Conservation (phyloP, 495 filamentous ascomycete species). For the Daldinia vernicosa region DNA sequence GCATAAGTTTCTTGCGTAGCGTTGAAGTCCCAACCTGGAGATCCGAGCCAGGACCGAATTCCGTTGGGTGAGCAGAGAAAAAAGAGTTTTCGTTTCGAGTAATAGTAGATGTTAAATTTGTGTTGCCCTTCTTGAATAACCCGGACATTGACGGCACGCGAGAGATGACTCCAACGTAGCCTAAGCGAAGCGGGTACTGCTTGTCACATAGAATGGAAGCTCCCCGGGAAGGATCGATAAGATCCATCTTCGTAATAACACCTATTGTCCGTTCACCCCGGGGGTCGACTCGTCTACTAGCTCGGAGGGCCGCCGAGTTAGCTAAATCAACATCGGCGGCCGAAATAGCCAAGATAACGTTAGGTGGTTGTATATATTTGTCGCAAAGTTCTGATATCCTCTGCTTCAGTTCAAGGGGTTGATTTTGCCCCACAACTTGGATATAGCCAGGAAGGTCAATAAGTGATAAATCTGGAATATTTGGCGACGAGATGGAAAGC, state of each 20-base stretch:
- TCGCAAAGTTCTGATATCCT: constrained; percentile 98
- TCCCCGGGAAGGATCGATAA: constrained; percentile 86
- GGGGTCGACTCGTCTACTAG: constrained; percentile 91
- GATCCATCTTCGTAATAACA: constrained; percentile 98
- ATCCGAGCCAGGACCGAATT: constrained; percentile 77
- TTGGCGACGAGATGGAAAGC: constrained; percentile 91
- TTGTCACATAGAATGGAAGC: constrained; percentile 79
- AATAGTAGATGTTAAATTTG: constrained; percentile 82
- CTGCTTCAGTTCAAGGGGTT: constrained; percentile 89
- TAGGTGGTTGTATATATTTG: constrained; percentile 96
- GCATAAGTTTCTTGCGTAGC: constrained; percentile 93
- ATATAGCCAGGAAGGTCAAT: constrained; percentile 99
- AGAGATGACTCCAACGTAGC: constrained; percentile 97
- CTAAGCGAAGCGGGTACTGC: constrained; percentile 92
- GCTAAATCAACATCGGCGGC: constrained; percentile 97
- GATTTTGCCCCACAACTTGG: constrained; percentile 89
- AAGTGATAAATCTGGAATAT: constrained; percentile 93
- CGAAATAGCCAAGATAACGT: constrained; percentile 96
- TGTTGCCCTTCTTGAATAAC: constrained; percentile 84
- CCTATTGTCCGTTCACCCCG: constrained; percentile 96
- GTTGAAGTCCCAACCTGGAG: constrained; percentile 84
- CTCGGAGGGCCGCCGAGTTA: constrained; percentile 91
- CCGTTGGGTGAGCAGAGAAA: constrained; percentile 82
- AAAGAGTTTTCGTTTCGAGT: constrained; percentile 87
- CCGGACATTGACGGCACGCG: constrained; percentile 73